phyloP scores from a whole-genome alignment of 768 basidiomycete species.

The Cystobasidium onofrii region DNA sequence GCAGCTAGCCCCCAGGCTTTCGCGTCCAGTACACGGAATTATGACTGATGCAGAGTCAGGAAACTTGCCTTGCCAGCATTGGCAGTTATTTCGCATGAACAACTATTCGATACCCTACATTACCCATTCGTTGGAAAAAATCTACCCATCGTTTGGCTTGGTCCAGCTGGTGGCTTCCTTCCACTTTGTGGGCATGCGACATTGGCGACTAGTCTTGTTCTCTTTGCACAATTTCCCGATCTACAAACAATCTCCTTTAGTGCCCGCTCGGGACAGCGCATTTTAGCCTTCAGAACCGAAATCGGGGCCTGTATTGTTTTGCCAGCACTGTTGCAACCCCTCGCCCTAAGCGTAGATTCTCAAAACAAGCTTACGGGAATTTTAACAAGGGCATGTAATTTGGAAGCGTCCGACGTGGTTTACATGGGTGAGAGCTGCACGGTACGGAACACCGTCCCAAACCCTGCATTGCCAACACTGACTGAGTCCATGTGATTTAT shows the following conservation, averaged over 20 bases:
- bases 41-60: no score
- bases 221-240: background rate
- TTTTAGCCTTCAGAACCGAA: background rate
- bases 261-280: background rate
- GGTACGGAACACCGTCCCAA: background rate
- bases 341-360: background rate
- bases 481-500: background rate
- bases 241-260: background rate
- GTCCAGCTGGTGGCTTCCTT: background rate
- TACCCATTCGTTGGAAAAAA: background rate
- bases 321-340: background rate
- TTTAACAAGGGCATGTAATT: background rate
- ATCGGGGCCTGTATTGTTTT: background rate
- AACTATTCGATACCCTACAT: background rate
- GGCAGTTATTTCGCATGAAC: background rate
- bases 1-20: no score
- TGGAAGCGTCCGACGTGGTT: background rate
- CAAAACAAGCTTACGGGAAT: background rate
- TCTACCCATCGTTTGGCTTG: background rate
- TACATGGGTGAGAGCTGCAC: background rate
- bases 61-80: conserved; percentile 10
- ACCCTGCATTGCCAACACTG: background rate
- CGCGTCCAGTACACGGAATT: no score
- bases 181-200: conserved; percentile 13
- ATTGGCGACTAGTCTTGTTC: conserved; percentile 8